A percentile compares a stretch with the other conserved stretches of the same genome.
phyloP scores from a whole-genome alignment of 345 rosid species.

The Eutrema heterophyllum region DNA sequence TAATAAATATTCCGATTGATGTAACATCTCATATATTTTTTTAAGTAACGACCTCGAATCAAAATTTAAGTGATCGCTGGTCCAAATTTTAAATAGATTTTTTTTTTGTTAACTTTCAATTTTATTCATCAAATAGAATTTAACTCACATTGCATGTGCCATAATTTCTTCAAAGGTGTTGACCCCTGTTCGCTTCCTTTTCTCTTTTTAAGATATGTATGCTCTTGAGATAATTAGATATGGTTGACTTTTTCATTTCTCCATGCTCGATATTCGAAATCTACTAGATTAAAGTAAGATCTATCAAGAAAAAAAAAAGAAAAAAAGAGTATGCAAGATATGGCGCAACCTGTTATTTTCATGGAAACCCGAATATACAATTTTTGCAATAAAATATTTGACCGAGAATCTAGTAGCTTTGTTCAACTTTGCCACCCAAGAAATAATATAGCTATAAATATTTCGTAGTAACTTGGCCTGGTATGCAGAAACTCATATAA shows the following conservation, averaged over 20 bases:
- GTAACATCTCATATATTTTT: no score
- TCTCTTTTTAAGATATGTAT: not conserved
- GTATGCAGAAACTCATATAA: not conserved
- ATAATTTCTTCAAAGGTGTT: not conserved
- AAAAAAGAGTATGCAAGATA: slow-evolving; percentile 2
- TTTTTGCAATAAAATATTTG: not conserved
- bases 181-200: not conserved
- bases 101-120: no score
- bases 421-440: not conserved
- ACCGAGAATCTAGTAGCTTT: slow-evolving; percentile 14
- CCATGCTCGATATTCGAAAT: slow-evolving; percentile 17
- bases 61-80: not conserved
- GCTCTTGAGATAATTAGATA: not conserved
- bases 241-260: slow-evolving; percentile 12
- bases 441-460: not conserved
- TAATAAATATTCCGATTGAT: no score
- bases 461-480: not conserved
- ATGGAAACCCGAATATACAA: slow-evolving; percentile 10
- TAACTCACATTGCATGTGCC: no score
- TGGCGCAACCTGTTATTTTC: slow-evolving; percentile 17
- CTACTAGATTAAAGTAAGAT: slow-evolving; percentile 16
- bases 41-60: no score
- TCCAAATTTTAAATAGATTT: not conserved
- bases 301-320: not conserved
- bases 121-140: no score